Conservation (phyloP, 1,284 basidiomycete species). For the Ustilago loliicola region DNA sequence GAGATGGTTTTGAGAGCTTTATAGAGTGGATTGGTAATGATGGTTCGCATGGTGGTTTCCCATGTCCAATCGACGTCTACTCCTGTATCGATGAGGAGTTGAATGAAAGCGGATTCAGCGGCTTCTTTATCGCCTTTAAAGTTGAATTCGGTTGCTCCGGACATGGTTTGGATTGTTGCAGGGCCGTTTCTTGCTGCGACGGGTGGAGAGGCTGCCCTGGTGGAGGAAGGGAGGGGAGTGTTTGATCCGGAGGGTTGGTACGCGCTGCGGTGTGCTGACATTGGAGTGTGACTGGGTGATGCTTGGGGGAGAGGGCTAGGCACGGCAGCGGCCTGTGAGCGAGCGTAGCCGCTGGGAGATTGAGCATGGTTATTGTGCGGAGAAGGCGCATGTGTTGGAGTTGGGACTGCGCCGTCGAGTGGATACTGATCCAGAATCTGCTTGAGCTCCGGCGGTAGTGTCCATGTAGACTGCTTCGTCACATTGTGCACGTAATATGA, state of each 20-base stretch:
- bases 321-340: slow-evolving; percentile 11
- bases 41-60: slow-evolving; percentile 97
- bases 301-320: slow-evolving; percentile 23
- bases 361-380: slow-evolving; percentile 13
- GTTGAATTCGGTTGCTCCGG: slow-evolving; percentile 35
- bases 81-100: slow-evolving; percentile 86
- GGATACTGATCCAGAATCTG: slow-evolving; percentile 59
- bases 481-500: slow-evolving; percentile 68
- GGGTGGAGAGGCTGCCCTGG: slow-evolving; percentile 1
- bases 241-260: slow-evolving; percentile 25
- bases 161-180: slow-evolving; percentile 24
- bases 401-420: slow-evolving; percentile 7
- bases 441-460: slow-evolving; percentile 63
- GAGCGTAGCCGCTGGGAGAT: slow-evolving; percentile 14
- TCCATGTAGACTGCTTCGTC: slow-evolving; percentile 69
- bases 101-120: slow-evolving; percentile 92
- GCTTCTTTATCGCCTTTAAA: slow-evolving; percentile 83
- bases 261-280: not conserved
- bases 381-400: slow-evolving; percentile 14
- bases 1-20: slow-evolving; percentile 92
- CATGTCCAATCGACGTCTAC: slow-evolving; percentile 94
- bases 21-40: slow-evolving; percentile 97
- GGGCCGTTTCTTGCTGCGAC: not conserved
- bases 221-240: slow-evolving; percentile 21
- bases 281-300: slow-evolving; percentile 24